Conservation (phyloP, 495 filamentous ascomycete species). For the Polyplosphaeria fusca region DNA sequence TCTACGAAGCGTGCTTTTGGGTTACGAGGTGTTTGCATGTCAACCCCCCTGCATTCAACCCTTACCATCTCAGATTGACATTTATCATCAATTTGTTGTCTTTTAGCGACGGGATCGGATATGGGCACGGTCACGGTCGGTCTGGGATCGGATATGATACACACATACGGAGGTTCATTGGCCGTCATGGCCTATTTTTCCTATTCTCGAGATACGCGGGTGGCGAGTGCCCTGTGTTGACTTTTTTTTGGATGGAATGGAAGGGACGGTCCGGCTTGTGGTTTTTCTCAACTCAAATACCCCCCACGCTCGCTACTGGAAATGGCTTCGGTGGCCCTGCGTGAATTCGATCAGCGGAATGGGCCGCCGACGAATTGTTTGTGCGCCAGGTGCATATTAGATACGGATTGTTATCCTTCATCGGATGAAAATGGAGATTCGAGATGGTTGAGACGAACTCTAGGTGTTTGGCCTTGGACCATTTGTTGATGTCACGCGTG, state of each 20-base stretch:
- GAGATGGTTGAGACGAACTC: not conserved
- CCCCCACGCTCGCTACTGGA: constrained; percentile 20
- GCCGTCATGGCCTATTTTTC: not conserved
- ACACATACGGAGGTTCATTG: constrained; percentile 1
- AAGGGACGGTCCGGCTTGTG: not conserved
- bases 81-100: not conserved
- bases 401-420: constrained; percentile 20
- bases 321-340: not conserved
- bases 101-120: not conserved
- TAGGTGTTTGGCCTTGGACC: too few relatives aligned
- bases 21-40: constrained; percentile 9
- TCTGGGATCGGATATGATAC: not conserved
- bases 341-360: too few relatives aligned
- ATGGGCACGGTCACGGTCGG: not conserved
- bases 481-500: too few relatives aligned
- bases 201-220: not conserved
- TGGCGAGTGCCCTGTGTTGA: not conserved
- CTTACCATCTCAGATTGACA: constrained; percentile 14
- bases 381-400: constrained; percentile 14
- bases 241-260: not conserved
- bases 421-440: constrained; percentile 16
- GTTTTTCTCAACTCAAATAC: constrained; percentile 6
- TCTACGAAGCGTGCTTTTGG: constrained; percentile 21
- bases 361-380: not conserved
- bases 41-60: constrained; percentile 4